Base-by-base conservation (phyloP, 768 basidiomycete species). In the Trametes elegans region DNA sequence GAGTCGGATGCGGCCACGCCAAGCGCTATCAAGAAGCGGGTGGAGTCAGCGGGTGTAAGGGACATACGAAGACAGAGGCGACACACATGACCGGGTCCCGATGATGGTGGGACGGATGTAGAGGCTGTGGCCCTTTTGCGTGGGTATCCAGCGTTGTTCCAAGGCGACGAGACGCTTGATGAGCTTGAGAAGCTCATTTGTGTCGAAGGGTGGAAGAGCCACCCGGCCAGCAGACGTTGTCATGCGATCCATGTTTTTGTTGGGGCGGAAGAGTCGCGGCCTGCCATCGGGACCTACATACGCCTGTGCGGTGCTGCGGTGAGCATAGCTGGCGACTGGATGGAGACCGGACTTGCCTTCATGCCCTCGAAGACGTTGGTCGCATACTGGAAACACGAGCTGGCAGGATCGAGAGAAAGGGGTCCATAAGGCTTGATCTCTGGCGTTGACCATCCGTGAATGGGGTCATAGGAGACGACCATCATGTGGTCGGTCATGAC, bases 101-200 rank as follows among this genome's bases (percentile, higher is more conserved):
- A 79, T 87, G 65, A 90, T 71, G 6, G 85, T 93, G 21, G 91
- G 88, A 41, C 94, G 85, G 61, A 97, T 81, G 74, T 96, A 98
- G 31, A 98, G 75, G 53, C 87, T 90, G 69, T 90, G 83, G 13
- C 88, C 93, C 2, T 81, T 76, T 11, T 74, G 69, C 2, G 74
- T 71, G 3, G 93, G 94, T 28, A 97, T 91, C 93, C 94, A 97
- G 10, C 86, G 81, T n/a, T 75, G 70, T 39, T 98, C 94, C 41
- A 88, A 59, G 36, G 66, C 50, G 44, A 90, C 83, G 55, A 98
- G 80, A 43, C 79, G 79, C 69, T 88, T 86, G 66, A 84, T 76
- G 48, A 83, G 72, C 38, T 71, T 70, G 34, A 79, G 73, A 27
- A 83, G 71, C 31, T 71, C 71, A 36, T 78, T 73, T 0, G 74